Conservation (phyloP, 1,139 yeast species). For the Kurtzmaniella quercitrusa region DNA sequence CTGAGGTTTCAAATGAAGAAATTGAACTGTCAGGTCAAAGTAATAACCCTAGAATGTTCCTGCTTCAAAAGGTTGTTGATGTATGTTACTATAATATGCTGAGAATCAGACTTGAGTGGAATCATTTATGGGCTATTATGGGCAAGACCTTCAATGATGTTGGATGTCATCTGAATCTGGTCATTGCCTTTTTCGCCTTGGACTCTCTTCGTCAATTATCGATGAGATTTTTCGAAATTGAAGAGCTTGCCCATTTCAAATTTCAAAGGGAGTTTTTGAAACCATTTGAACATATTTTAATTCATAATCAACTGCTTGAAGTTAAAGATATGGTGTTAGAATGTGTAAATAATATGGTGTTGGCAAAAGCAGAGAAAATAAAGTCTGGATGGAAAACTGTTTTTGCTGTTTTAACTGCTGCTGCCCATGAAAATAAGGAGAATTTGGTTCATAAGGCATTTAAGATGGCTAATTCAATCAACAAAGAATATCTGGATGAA, state of each 20-base stretch:
- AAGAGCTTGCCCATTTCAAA: conserved; percentile 91
- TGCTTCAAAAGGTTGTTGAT: conserved; percentile 92
- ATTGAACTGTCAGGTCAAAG: conserved; percentile 84
- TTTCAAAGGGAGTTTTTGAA: conserved; percentile 91
- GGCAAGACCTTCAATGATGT: conserved; percentile 85
- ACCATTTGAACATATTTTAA: conserved; percentile 81
- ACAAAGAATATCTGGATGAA: conserved; percentile 56
- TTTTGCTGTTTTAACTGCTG: conserved; percentile 67
- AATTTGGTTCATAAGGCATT: conserved; percentile 60
- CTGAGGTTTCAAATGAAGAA: conserved; percentile 86
- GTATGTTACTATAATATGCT: conserved; percentile 97
- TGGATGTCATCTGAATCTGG: conserved; percentile 73
- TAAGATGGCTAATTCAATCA: conserved; percentile 60
- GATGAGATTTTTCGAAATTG: conserved; percentile 87
- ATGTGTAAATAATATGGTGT: conserved; percentile 81
- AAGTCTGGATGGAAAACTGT: conserved; percentile 96
- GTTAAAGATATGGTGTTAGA: conserved; percentile 90
- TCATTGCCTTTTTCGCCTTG: conserved; percentile 83
- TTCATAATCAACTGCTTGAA: conserved; percentile 61
- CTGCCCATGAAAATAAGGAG: conserved; percentile 55
- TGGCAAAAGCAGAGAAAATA: conserved; percentile 68
- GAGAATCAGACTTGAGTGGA: conserved; percentile 95
- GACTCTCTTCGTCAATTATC: conserved; percentile 93
- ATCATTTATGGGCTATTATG: conserved; percentile 91
- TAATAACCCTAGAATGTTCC: conserved; percentile 81